Conservation (phyloP, 371 early-diverging fungal species). For the Basidiobolus meristosporus region DNA sequence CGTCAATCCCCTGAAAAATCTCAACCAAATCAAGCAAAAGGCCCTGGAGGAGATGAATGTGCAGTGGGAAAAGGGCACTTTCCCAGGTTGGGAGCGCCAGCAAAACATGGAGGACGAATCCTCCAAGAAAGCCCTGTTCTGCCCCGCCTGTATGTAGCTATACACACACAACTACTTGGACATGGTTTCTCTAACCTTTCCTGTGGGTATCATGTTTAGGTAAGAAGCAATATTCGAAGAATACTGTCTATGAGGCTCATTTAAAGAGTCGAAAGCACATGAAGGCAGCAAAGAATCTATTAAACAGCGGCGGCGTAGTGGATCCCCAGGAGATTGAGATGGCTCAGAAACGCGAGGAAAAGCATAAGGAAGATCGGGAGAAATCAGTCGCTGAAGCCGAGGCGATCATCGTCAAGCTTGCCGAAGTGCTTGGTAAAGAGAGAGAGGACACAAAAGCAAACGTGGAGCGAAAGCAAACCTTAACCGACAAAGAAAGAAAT, state of each 20-base stretch:
- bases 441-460: conserved; percentile 69
- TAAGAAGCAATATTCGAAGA: conserved; percentile 64
- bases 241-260: conserved; percentile 70
- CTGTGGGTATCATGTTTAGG: conserved; percentile 9
- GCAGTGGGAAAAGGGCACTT: conserved; percentile 29
- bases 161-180: not conserved
- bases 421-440: conserved; percentile 27
- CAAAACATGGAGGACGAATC: conserved; percentile 12
- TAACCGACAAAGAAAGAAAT: conserved; percentile 71
- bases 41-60: conserved; percentile 30
- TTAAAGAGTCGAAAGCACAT: conserved; percentile 77
- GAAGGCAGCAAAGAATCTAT: conserved; percentile 46
- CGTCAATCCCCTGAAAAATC: conserved; percentile 60
- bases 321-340: conserved; percentile 18
- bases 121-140: conserved; percentile 31
- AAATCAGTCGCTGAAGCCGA: conserved; percentile 42
- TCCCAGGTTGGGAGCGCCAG: conserved; percentile 40
- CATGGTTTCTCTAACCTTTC: not conserved
- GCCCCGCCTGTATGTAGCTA: conserved; percentile 44
- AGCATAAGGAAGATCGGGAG: conserved; percentile 22
- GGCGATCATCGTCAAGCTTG: conserved; percentile 30
- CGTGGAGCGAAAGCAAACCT: conserved; percentile 85
- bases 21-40: conserved; percentile 22
- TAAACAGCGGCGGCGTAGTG: conserved; percentile 7
- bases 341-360: conserved; percentile 13